Conservation (phyloP, 805 yeast genomes). For the Kuraishia molischiana region DNA sequence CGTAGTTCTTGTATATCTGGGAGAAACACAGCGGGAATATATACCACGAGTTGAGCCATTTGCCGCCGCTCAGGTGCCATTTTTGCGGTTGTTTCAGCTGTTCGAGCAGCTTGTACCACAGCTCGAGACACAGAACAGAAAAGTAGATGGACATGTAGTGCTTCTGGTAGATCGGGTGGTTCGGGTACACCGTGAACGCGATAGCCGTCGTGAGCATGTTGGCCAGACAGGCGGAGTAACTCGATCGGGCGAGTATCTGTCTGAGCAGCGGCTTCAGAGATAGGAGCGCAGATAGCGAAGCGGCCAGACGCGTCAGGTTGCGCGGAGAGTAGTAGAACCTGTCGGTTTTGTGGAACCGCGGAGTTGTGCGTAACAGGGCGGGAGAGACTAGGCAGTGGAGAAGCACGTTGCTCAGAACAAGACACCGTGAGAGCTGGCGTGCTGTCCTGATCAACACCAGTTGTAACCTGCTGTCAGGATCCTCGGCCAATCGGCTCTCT, state of each 20-base stretch:
- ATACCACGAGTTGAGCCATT: slow-evolving; percentile 9
- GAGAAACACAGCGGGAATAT: slow-evolving; percentile 12
- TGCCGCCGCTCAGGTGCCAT: neutral
- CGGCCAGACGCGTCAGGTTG: slow-evolving; percentile 3
- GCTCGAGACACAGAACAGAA: slow-evolving; percentile 8
- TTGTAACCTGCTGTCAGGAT: too few species aligned
- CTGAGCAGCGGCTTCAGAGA: slow-evolving; percentile 8
- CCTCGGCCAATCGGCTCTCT: too few species aligned
- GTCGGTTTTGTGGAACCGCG: neutral
- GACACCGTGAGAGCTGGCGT: neutral
- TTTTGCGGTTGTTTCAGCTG: neutral
- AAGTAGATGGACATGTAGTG: slow-evolving; percentile 10
- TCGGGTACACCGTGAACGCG: slow-evolving; percentile 8
- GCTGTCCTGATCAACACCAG: neutral
- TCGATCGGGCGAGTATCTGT: neutral
- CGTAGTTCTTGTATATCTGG: slow-evolving; percentile 7
- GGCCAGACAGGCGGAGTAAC: slow-evolving; percentile 3
- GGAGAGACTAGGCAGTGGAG: neutral
- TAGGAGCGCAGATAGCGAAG: slow-evolving; percentile 7
- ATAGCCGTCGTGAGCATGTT: slow-evolving; percentile 8
- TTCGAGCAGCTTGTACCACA: slow-evolving; percentile 11
- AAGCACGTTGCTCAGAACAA: neutral
- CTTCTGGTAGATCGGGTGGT: slow-evolving; percentile 7
- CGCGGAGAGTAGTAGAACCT: neutral
- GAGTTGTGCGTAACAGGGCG: neutral